phyloP scores from a whole-genome alignment of 225 moss, liverwort and hornwort genomes.

The Polytrichum formosum region DNA sequence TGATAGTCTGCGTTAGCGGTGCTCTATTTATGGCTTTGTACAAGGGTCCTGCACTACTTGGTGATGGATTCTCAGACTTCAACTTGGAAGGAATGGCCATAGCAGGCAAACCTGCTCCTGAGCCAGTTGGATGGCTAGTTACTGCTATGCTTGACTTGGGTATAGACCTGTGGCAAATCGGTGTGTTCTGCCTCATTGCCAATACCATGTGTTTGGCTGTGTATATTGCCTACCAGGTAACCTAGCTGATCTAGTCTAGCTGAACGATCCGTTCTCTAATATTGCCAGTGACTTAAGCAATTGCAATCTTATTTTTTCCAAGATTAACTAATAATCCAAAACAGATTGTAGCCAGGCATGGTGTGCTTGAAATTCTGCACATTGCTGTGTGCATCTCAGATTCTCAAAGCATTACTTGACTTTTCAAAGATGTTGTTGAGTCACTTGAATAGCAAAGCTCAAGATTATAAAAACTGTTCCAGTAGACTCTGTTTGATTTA shows the following conservation, averaged over 20 bases:
- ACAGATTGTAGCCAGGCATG: too few species aligned
- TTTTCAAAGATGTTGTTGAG: too few species aligned
- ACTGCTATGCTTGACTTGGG: constrained; percentile 61
- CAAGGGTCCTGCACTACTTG: constrained; percentile 67
- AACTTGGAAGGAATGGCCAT: constrained; percentile 61
- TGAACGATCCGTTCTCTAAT: too few species aligned
- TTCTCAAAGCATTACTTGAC: too few species aligned
- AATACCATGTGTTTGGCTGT: constrained; percentile 78
- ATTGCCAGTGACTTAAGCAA: too few species aligned
- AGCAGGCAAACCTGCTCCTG: constrained; percentile 88
- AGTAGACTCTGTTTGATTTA: too few species aligned
- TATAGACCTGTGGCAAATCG: constrained; percentile 76
- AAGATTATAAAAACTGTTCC: too few species aligned
- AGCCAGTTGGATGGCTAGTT: constrained; percentile 85
- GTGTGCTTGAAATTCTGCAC: too few species aligned
- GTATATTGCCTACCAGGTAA: constrained; percentile 88
- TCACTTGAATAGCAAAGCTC: too few species aligned
- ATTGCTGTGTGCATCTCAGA: too few species aligned
- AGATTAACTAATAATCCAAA: too few species aligned
- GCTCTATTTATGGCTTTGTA: constrained; percentile 66
- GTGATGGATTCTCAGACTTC: constrained; percentile 74
- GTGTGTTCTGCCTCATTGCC: constrained; percentile 71
- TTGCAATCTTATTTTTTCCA: too few species aligned
- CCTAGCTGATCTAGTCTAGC: neutral
- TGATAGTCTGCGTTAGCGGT: constrained; percentile 63